Conservation (phyloP, 768 basidiomycete genomes). For the Boletus barrowsii region DNA sequence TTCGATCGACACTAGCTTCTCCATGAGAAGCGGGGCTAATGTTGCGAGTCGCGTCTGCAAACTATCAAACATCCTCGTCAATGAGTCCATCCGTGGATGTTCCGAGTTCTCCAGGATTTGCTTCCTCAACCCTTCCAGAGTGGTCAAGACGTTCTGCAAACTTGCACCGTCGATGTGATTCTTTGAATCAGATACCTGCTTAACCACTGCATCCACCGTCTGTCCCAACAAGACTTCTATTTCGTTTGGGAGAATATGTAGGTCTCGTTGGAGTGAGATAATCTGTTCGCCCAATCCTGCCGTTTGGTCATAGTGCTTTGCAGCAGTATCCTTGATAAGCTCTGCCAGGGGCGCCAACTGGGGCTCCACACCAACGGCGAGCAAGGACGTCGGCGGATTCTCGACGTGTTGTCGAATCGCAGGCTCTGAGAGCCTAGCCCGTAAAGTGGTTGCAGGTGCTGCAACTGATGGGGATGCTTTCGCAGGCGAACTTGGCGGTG, state of each 20-base stretch:
- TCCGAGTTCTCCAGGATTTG: slow-evolving; percentile 9
- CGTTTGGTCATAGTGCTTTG: slow-evolving; percentile 35
- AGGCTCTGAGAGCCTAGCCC: slow-evolving; percentile 19
- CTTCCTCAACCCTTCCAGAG: slow-evolving; percentile 19
- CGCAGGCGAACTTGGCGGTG: slow-evolving; percentile 13
- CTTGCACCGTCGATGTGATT: not conserved
- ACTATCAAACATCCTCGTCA: slow-evolving; percentile 37
- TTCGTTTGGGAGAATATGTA: slow-evolving; percentile 29
- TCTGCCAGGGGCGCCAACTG: slow-evolving; percentile 29
- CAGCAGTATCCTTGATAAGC: slow-evolving; percentile 34
- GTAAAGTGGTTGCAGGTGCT: slow-evolving; percentile 5
- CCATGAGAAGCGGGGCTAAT: slow-evolving; percentile 36
- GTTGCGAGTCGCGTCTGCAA: slow-evolving; percentile 39
- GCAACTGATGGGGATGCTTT: not conserved
- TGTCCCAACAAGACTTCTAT: slow-evolving; percentile 17
- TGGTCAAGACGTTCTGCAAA: slow-evolving; percentile 7
- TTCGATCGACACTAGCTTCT: slow-evolving; percentile 32
- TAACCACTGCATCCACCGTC: not conserved
- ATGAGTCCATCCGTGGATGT: slow-evolving; percentile 13
- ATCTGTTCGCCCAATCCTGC: slow-evolving; percentile 33
- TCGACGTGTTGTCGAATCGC: slow-evolving; percentile 19
- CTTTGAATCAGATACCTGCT: not conserved
- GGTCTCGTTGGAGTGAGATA: slow-evolving; percentile 31
- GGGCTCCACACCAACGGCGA: slow-evolving; percentile 10
- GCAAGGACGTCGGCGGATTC: slow-evolving; percentile 10